A percentile compares a stretch with the other conserved stretches of the same genome.
These are phyloP conservation scores for Inga leiocalycina DNA, from an alignment of 306 rosid species.

Conservation along the genomic window DNA sequence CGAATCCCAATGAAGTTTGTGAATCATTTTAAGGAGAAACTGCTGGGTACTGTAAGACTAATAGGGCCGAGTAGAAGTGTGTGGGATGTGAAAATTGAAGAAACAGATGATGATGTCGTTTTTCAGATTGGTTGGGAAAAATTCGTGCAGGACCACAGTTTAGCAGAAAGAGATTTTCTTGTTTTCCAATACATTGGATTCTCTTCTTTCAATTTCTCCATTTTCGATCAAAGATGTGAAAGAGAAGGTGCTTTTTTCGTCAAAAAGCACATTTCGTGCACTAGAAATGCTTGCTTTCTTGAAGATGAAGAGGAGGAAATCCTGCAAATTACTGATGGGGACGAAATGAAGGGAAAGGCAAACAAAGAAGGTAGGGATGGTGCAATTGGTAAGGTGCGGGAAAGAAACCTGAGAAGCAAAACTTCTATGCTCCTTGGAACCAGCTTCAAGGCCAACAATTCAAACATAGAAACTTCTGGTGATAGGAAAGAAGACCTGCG, in stretches of 20 bases:
- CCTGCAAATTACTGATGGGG: neutral
- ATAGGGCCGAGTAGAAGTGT: neutral
- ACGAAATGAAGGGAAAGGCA: neutral
- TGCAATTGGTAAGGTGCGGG: neutral
- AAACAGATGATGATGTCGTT: neutral
- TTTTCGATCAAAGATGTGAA: neutral
- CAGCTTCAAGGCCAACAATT: neutral
- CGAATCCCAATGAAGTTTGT: neutral
- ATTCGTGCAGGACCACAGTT: neutral
- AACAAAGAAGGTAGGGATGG: neutral
- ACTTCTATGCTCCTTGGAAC: neutral
- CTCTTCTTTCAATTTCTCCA: slow-evolving; percentile 7
- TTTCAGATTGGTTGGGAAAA: neutral
- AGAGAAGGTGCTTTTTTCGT: neutral
- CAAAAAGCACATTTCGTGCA: neutral
- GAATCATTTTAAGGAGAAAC: neutral
- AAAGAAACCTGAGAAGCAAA: neutral
- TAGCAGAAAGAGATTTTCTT: neutral
- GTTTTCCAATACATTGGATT: neutral
- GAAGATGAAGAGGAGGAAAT: neutral
- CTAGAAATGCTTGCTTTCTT: neutral
- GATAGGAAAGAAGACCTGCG: neutral
- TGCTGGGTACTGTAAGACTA: neutral
- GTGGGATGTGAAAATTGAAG: neutral
- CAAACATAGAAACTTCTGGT: neutral